These are phyloP conservation scores for Yamadazyma paraphyllophila DNA, from an alignment of 805 yeast genomes.

Conservation along the genomic window DNA sequence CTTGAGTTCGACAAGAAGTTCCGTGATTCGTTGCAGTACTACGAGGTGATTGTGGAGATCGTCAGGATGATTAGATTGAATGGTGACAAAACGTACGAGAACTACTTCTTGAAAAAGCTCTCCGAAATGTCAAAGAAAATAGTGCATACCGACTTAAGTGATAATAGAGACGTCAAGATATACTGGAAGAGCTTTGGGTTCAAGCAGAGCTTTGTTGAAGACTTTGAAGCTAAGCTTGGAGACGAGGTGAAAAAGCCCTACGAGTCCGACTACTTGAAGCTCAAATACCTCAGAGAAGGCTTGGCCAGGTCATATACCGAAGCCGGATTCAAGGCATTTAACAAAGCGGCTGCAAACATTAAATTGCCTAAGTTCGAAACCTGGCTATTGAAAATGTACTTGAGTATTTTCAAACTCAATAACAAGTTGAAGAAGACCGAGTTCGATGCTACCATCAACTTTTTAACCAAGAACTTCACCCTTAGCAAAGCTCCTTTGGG, in stretches of 20 bases:
- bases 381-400: conserved; percentile 26
- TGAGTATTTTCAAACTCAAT: conserved; percentile 23
- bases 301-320: conserved; percentile 21
- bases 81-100: conserved; percentile 29
- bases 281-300: conserved; percentile 27
- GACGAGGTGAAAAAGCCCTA: conserved; percentile 1
- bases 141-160: conserved; percentile 22
- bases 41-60: conserved; percentile 25
- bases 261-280: conserved; percentile 28
- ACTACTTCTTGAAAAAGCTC: conserved; percentile 24
- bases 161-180: conserved; percentile 60
- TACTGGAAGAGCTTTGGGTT: conserved; percentile 50
- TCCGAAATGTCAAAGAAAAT: conserved; percentile 15
- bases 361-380: conserved; percentile 19
- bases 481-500: conserved; percentile 25
- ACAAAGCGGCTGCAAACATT: conserved; percentile 22
- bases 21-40: conserved; percentile 45
- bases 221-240: conserved; percentile 18
- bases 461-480: conserved; percentile 29
- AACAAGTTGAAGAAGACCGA: conserved; percentile 19
- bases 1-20: conserved; percentile 57
- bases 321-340: conserved; percentile 22
- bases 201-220: conserved; percentile 4
- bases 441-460: conserved; percentile 24
- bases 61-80: conserved; percentile 3